Evolutionary conservation across 2,329 filamentous ascomycete genomes (phyloP).

Genomic region (Alternaria sp.): DNA sequence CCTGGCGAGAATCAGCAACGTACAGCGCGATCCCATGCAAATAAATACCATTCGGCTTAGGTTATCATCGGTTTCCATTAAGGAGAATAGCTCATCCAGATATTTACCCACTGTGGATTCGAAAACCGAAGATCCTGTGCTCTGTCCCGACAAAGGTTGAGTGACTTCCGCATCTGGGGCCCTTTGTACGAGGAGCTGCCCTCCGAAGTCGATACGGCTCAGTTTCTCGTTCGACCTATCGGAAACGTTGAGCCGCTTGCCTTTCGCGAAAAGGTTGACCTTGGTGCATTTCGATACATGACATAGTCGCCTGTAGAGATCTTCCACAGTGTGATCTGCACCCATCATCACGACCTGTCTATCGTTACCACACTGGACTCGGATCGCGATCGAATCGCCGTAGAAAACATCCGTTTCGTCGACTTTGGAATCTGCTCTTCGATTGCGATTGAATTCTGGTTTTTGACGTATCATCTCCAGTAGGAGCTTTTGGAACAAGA

Average conservation of each 20-base stretch:
- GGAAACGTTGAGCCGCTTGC: constrained; percentile 69
- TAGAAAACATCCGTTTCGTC: constrained; percentile 60
- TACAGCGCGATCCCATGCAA: background rate
- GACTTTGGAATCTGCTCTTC: constrained; percentile 47
- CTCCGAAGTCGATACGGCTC: constrained; percentile 59
- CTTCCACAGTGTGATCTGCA: constrained; percentile 72
- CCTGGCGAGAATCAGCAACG: constrained; percentile 29
- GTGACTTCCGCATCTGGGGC: constrained; percentile 37
- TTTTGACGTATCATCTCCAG: constrained; percentile 42
- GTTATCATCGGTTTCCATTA: constrained; percentile 74
- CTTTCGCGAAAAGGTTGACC: constrained; percentile 75
- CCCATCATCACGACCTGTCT: constrained; percentile 72
- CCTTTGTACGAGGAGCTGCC: constrained; percentile 43
- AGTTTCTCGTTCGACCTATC: constrained; percentile 67
- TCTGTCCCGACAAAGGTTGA: constrained; percentile 27
- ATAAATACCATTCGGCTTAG: constrained; percentile 41
- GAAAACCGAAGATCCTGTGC: constrained; percentile 59
- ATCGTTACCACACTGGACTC: constrained; percentile 72
- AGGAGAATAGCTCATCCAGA: constrained; percentile 83
- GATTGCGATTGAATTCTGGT: constrained; percentile 42
- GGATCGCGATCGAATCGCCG: constrained; percentile 72
- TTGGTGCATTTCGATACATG: constrained; percentile 78
- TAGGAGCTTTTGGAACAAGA: constrained; percentile 47
- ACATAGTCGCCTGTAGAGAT: constrained; percentile 72
- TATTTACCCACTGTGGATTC: constrained; percentile 83